Conservation (phyloP, 768 basidiomycete genomes). For the Lactarius hatsudake region DNA sequence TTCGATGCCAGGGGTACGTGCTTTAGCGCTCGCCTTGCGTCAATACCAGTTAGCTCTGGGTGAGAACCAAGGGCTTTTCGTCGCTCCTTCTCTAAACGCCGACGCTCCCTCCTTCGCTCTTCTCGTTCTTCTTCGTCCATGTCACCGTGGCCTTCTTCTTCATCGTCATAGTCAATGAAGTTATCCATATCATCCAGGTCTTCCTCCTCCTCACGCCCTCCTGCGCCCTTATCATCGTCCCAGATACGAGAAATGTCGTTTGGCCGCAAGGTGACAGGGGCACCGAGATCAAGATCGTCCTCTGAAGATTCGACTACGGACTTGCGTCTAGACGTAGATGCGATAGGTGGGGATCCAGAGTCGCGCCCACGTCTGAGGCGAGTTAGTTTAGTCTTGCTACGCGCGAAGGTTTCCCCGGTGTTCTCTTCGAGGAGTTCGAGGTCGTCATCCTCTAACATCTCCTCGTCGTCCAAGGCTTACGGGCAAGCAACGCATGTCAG, state of each 20-base stretch:
- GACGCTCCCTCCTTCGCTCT: slow-evolving; percentile 65
- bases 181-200: slow-evolving; percentile 77
- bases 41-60: slow-evolving; percentile 75
- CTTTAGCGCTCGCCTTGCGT: slow-evolving; percentile 64
- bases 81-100: slow-evolving; percentile 62
- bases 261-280: slow-evolving; percentile 49
- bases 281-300: slow-evolving; percentile 63
- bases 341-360: slow-evolving; percentile 64
- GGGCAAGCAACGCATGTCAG: slow-evolving; percentile 12
- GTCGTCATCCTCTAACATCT: slow-evolving; percentile 76
- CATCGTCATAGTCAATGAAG: slow-evolving; percentile 77
- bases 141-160: slow-evolving; percentile 49
- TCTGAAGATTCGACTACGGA: slow-evolving; percentile 69
- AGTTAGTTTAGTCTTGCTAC: slow-evolving; percentile 61
- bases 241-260: slow-evolving; percentile 73
- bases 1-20: not conserved
- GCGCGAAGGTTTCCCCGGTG: slow-evolving; percentile 68
- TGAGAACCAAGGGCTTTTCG: slow-evolving; percentile 64
- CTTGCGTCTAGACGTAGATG: slow-evolving; percentile 59
- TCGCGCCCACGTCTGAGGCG: slow-evolving; percentile 71
- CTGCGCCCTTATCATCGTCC: slow-evolving; percentile 68
- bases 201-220: slow-evolving; percentile 50
- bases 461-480: slow-evolving; percentile 52
- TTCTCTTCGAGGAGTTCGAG: slow-evolving; percentile 83
- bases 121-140: slow-evolving; percentile 78